phyloP scores from a whole-genome alignment of 495 filamentous ascomycete genomes.

The Arthonia radiata region DNA sequence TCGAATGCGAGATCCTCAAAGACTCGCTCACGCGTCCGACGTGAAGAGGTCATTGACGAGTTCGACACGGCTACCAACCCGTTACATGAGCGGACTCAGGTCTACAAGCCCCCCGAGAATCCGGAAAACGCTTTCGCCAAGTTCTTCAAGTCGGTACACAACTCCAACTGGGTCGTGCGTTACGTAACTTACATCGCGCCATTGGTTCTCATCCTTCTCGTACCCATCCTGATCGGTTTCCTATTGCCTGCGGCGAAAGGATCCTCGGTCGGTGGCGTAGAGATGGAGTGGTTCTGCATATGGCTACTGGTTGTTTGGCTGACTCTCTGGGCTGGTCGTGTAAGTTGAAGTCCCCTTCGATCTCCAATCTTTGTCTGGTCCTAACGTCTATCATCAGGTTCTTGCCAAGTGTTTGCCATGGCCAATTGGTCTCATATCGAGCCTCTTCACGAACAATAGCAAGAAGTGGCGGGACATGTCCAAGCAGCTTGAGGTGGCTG shows the following conservation, averaged over 20 bases:
- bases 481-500: conserved; percentile 62
- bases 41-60: conserved; percentile 45
- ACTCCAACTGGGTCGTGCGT: conserved; percentile 52
- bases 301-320: conserved; percentile 92
- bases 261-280: conserved; percentile 49
- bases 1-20: conserved; percentile 17
- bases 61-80: conserved; percentile 60
- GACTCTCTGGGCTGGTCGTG: conserved; percentile 61
- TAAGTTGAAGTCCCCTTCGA: no score
- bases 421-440: conserved; percentile 37
- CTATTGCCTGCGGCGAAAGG: conserved; percentile 27
- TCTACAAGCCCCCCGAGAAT: conserved; percentile 44
- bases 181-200: conserved; percentile 78
- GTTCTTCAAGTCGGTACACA: conserved; percentile 39
- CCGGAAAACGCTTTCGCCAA: conserved; percentile 34
- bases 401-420: conserved; percentile 50
- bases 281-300: conserved; percentile 73
- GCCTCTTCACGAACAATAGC: conserved; percentile 59
- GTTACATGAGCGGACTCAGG: conserved; percentile 40
- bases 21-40: conserved; percentile 24
- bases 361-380: not conserved
- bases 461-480: conserved; percentile 92
- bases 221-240: conserved; percentile 58
- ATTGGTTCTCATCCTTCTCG: conserved; percentile 42
- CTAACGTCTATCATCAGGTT: conserved; percentile 21